Conservation (phyloP, 768 basidiomycete genomes). For the Suillus clintonianus region DNA sequence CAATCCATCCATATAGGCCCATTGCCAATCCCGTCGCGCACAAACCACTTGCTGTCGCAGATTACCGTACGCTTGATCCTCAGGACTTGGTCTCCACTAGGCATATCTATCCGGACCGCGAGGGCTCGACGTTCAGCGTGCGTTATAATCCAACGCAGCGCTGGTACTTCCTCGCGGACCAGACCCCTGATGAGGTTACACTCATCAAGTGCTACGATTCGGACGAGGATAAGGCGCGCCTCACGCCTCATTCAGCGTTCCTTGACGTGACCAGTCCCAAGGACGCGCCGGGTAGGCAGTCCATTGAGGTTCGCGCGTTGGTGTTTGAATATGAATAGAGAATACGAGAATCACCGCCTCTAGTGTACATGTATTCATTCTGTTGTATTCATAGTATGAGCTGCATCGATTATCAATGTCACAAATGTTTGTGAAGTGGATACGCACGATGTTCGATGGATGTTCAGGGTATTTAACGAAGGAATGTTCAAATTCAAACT, state of each 20-base stretch:
- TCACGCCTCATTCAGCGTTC: constrained; percentile 48
- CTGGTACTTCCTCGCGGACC: constrained; percentile 42
- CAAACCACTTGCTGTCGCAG: constrained; percentile 42
- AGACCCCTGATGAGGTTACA: constrained; percentile 43
- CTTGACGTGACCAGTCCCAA: constrained; percentile 33
- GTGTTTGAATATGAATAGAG: constrained; percentile 43
- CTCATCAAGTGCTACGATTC: constrained; percentile 51
- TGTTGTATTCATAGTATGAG: not conserved
- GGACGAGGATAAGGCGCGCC: constrained; percentile 37
- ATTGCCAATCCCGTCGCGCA: constrained; percentile 41
- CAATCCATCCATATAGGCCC: constrained; percentile 24
- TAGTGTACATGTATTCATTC: not conserved
- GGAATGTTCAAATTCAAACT: not conserved
- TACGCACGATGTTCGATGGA: not conserved
- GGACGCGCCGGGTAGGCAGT: constrained; percentile 41
- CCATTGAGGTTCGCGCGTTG: constrained; percentile 44
- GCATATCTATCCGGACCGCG: constrained; percentile 35
- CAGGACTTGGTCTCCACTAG: constrained; percentile 40
- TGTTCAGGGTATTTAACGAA: too few species aligned
- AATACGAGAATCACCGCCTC: too few species aligned
- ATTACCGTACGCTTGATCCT: constrained; percentile 40
- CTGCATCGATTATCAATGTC: not conserved
- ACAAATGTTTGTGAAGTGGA: not conserved
- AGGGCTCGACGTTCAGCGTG: constrained; percentile 38
- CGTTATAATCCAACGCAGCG: constrained; percentile 37